These are phyloP conservation scores for Cryomyces antarcticus DNA, from an alignment of 495 filamentous ascomycete genomes.

Conservation along the genomic window DNA sequence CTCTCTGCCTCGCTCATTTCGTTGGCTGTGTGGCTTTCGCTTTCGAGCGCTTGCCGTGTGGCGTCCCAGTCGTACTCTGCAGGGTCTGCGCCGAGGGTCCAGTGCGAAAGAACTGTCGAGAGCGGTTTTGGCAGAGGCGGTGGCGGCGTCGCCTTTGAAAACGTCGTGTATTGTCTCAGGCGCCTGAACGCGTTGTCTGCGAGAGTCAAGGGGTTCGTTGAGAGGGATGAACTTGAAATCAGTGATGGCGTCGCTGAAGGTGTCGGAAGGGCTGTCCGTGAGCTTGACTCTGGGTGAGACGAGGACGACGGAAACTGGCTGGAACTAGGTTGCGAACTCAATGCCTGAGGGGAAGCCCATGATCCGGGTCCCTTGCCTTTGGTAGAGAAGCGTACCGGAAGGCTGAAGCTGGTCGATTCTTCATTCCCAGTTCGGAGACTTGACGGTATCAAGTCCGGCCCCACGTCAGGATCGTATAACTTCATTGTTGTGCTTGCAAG, in stretches of 20 bases:
- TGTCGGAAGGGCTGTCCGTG: slow-evolving; percentile 2
- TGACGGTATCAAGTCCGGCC: not conserved
- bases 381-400: not conserved
- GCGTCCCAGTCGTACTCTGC: slow-evolving; percentile 7
- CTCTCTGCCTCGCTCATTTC: slow-evolving; percentile 7
- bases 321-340: not conserved
- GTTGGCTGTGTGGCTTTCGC: slow-evolving; percentile 1
- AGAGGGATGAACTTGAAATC: slow-evolving; percentile 1
- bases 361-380: not conserved
- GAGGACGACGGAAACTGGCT: not conserved
- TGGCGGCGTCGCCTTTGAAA: not conserved
- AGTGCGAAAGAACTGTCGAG: slow-evolving; percentile 6
- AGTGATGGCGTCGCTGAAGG: slow-evolving; percentile 5
- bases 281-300: slow-evolving; percentile 6
- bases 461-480: not conserved
- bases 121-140: not conserved
- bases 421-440: not conserved
- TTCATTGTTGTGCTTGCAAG: slow-evolving; percentile 6
- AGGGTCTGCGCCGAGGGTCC: slow-evolving; percentile 6
- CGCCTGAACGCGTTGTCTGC: not conserved
- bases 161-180: slow-evolving; percentile 6
- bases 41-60: not conserved
- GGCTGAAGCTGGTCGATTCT: not conserved
- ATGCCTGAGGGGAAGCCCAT: not conserved
- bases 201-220: not conserved